Evolutionary conservation across 2,329 filamentous ascomycete species (phyloP), one percentile per base, ranked within the genome.

Genomic region (Xylaria sp.): DNA sequence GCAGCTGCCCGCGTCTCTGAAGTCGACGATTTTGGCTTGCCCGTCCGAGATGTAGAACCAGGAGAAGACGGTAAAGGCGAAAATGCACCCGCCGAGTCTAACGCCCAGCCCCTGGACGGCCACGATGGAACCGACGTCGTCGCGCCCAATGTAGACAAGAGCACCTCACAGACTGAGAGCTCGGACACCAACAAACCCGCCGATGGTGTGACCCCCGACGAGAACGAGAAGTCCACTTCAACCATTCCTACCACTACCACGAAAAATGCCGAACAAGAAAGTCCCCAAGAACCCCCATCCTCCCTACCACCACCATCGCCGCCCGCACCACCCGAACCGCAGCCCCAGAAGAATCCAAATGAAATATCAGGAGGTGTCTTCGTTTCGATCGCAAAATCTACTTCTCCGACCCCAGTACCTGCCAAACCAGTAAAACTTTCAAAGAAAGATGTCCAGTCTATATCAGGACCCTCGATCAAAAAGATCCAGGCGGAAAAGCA

Each of bases 11-110:
- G 65, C 62, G 69, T 66, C 59, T 72, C 69, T 54, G 83, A 87
- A 68, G 75, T 85, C 60, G 88, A 91, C 72, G 88, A 91, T 65
- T 91, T 90, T 71, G 88, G 88, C 54, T 75, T 91, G 64, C 87
- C 87, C 16, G 80, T 88, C 63, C 79, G 78, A 70, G 82, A 79
- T 68, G 67, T 72, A 67, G 74, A 71, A 57, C 72, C 75, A 37
- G 57, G 50, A 56, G 62, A 57, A 55, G 52, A 55, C 52, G 55
- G 49, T 46, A 34, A 60, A 52, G 48, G 37, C 18, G 46, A 63
- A 35, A 48, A 51, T 39, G 52, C 65, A 47, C 51, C 52, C 39
- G 16, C 51, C 44, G 59, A 58, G n/a, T 52, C 60, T 19, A 46
- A 30, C 16, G 54, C 50, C 19, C 52, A 23, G 30, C 42, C 58